Evolutionary conservation across 2,329 filamentous ascomycete species (phyloP).

Genomic region (Epichloe sibirici): DNA sequence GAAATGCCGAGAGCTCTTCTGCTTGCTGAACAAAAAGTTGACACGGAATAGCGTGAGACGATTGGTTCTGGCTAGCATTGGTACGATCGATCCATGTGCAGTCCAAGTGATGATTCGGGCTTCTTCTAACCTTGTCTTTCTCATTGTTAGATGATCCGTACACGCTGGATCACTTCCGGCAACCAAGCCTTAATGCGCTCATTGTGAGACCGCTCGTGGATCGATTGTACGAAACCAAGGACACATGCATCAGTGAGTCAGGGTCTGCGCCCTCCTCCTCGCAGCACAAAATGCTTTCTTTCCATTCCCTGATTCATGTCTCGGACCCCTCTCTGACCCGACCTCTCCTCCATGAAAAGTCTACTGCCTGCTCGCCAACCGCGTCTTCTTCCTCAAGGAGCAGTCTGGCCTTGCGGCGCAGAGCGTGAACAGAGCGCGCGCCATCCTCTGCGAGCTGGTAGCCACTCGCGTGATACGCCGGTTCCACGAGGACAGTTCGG

Average conservation of each 20-base stretch:
- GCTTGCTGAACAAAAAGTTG: too few species aligned
- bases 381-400: constrained; percentile 56
- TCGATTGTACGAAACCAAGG: constrained; percentile 50
- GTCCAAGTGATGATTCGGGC: neutral
- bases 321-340: too few species aligned
- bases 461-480: constrained; percentile 54
- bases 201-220: constrained; percentile 59
- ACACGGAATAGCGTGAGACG: constrained; percentile 1
- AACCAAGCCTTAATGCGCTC: constrained; percentile 53
- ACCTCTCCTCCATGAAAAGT: constrained; percentile 26
- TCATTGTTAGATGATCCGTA: constrained; percentile 26
- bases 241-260: constrained; percentile 46
- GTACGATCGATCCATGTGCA: constrained; percentile 1
- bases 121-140: neutral
- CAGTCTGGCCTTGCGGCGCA: constrained; percentile 55
- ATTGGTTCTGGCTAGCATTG: constrained; percentile 11
- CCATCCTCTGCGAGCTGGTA: constrained; percentile 55
- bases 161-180: constrained; percentile 49
- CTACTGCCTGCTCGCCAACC: constrained; percentile 60
- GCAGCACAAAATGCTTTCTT: constrained; percentile 6
- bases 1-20: neutral
- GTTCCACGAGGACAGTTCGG: constrained; percentile 55
- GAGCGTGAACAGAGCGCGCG: constrained; percentile 56
- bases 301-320: neutral
- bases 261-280: neutral